Evolutionary conservation across 495 filamentous ascomycete genomes (phyloP).

Genomic region (Glonium stellatum): DNA sequence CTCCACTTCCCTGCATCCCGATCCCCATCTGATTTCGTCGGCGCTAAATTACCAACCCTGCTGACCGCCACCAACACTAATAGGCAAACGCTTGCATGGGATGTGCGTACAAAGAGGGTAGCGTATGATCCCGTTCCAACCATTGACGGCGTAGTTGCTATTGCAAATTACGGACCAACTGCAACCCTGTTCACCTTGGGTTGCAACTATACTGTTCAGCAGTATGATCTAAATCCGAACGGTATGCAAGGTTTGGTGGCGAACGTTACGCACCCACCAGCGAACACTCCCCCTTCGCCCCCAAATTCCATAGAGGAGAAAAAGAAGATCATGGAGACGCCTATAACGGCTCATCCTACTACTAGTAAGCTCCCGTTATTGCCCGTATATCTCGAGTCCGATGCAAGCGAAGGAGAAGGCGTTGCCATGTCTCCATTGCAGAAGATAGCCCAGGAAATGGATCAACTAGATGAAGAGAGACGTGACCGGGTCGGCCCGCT

Average conservation of each 20-base stretch:
- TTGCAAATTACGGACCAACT: slow-evolving; percentile 81
- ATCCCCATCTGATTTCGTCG: neutral
- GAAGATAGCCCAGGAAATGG: slow-evolving; percentile 54
- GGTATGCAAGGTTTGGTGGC: slow-evolving; percentile 59
- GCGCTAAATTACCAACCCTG: slow-evolving; percentile 21
- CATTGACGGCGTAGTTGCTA: slow-evolving; percentile 67
- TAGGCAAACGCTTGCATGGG: slow-evolving; percentile 90
- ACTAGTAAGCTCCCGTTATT: slow-evolving; percentile 30
- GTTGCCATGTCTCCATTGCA: slow-evolving; percentile 55
- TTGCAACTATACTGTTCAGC: slow-evolving; percentile 80
- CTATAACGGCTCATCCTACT: slow-evolving; percentile 16
- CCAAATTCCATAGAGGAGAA: slow-evolving; percentile 65
- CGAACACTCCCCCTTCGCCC: slow-evolving; percentile 67
- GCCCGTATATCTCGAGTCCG: slow-evolving; percentile 51
- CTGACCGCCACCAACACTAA: slow-evolving; percentile 25
- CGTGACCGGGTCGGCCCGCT: slow-evolving; percentile 40
- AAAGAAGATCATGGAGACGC: slow-evolving; percentile 36
- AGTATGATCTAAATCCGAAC: slow-evolving; percentile 78
- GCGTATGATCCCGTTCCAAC: slow-evolving; percentile 83
- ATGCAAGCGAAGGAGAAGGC: slow-evolving; percentile 55
- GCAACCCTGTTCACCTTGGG: slow-evolving; percentile 91
- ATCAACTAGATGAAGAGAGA: slow-evolving; percentile 49
- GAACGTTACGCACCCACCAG: slow-evolving; percentile 75
- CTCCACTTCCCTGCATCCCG: slow-evolving; percentile 18
- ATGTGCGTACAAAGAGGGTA: slow-evolving; percentile 93